phyloP scores from a whole-genome alignment of 371 early-diverging fungal genomes.

The Mortierella sp. region DNA sequence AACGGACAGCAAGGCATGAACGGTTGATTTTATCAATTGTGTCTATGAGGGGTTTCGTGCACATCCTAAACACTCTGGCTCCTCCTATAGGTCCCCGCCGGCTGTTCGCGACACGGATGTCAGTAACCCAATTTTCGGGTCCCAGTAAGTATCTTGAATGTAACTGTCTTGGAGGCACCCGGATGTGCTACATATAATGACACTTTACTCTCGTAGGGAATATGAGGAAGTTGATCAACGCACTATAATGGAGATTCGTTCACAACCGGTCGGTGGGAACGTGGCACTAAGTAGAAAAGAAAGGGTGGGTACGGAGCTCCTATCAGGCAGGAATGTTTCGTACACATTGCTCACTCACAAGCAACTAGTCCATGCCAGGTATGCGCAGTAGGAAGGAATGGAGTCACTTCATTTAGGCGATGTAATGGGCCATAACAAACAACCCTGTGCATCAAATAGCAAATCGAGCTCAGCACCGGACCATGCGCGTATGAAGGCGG shows the following conservation, averaged over 20 bases:
- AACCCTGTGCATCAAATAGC: no score
- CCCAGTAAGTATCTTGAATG: conserved; percentile 9
- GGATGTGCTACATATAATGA: not conserved
- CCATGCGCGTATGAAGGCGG: no score
- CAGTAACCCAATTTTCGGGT: conserved; percentile 9
- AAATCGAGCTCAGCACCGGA: no score
- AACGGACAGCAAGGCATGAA: conserved; percentile 10
- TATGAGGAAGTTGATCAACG: not conserved
- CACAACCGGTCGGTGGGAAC: not conserved
- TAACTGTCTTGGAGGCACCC: not conserved
- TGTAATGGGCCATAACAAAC: no score
- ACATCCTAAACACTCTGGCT: not conserved
- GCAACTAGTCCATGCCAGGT: not conserved
- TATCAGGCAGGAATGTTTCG: not conserved
- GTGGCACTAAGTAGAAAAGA: not conserved
- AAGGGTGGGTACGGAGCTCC: not conserved
- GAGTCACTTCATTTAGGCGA: no score
- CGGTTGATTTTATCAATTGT: not conserved
- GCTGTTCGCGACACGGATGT: not conserved
- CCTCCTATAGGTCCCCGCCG: conserved; percentile 15
- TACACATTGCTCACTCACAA: not conserved
- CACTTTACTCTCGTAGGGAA: not conserved
- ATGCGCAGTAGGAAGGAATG: not conserved
- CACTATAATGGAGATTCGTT: no score
- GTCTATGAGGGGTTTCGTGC: no score